Conservation (phyloP, 192 early-diverging fungal genomes). For the Backusella sp. region DNA sequence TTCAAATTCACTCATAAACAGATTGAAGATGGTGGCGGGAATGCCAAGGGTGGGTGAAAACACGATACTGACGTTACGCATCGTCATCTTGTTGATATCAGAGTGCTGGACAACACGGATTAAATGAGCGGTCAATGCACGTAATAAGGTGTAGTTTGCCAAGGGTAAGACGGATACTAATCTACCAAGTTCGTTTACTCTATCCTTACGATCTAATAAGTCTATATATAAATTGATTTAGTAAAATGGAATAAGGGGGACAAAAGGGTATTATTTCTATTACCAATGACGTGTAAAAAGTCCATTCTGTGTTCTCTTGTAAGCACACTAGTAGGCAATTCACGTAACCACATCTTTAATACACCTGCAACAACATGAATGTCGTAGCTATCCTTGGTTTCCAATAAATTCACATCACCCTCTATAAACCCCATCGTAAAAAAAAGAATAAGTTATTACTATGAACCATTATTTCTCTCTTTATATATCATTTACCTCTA, state of each 20-base stretch:
- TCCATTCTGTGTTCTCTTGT: constrained; percentile 84
- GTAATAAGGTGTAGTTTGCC: constrained; percentile 88
- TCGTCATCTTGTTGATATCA: constrained; percentile 91
- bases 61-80: constrained; percentile 94
- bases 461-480: constrained; percentile 28
- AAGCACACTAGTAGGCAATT: constrained; percentile 84
- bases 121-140: constrained; percentile 86
- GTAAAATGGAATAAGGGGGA: background rate
- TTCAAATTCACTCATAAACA: constrained; percentile 90
- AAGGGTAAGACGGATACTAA: constrained; percentile 78
- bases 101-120: constrained; percentile 83
- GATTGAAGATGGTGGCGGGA: constrained; percentile 88
- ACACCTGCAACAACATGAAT: constrained; percentile 93
- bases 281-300: constrained; percentile 81
- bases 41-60: constrained; percentile 94
- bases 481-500: constrained; percentile 21
- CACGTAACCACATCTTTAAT: constrained; percentile 89
- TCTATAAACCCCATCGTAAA: constrained; percentile 35
- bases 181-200: constrained; percentile 78
- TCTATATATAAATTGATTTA: constrained; percentile 44
- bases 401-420: constrained; percentile 72
- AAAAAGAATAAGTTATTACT: background rate
- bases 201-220: constrained; percentile 73
- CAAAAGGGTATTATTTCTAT: background rate
- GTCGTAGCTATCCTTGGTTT: constrained; percentile 70